Conservation (phyloP, 2,329 filamentous ascomycete genomes). For the Paecilomyces dactylethromorphus region DNA sequence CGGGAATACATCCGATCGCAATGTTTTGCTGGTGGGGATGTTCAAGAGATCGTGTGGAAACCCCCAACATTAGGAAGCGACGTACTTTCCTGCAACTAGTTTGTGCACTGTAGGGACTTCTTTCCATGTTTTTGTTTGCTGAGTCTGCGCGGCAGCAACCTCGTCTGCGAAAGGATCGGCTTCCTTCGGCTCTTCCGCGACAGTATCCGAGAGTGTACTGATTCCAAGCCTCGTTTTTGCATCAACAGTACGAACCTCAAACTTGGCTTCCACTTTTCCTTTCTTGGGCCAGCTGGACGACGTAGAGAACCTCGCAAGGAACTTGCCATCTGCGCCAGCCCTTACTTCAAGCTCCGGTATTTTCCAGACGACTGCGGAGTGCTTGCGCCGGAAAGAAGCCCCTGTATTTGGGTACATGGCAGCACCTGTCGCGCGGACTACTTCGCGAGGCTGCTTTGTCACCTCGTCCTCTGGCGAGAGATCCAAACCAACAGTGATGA, state of each 20-base stretch:
- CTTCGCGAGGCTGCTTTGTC: conserved; percentile 42
- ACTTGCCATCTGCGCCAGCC: conserved; percentile 55
- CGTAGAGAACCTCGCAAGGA: conserved; percentile 76
- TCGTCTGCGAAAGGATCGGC: conserved; percentile 46
- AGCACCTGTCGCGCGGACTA: conserved; percentile 34
- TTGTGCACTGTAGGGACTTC: conserved; percentile 61
- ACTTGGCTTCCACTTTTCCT: conserved; percentile 74
- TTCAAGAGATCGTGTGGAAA: background rate
- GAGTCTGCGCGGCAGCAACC: conserved; percentile 17
- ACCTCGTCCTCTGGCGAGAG: conserved; percentile 29
- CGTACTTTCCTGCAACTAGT: conserved; percentile 70
- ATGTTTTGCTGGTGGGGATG: background rate
- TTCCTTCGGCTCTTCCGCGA: conserved; percentile 21
- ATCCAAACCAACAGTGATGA: conserved; percentile 54
- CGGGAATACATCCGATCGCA: background rate
- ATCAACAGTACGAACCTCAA: conserved; percentile 59
- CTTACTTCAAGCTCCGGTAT: conserved; percentile 49
- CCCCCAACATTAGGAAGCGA: conserved; percentile 38
- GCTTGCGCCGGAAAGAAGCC: conserved; percentile 40
- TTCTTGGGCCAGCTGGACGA: conserved; percentile 64
- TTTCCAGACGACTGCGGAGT: conserved; percentile 40
- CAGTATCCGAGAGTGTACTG: conserved; percentile 25
- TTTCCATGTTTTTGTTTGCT: conserved; percentile 50
- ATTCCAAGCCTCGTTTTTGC: conserved; percentile 62
- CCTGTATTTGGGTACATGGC: conserved; percentile 42